These are phyloP conservation scores for Ceratobasidium theobromae DNA, from an alignment of 1,284 basidiomycete species.

Conservation along the genomic window DNA sequence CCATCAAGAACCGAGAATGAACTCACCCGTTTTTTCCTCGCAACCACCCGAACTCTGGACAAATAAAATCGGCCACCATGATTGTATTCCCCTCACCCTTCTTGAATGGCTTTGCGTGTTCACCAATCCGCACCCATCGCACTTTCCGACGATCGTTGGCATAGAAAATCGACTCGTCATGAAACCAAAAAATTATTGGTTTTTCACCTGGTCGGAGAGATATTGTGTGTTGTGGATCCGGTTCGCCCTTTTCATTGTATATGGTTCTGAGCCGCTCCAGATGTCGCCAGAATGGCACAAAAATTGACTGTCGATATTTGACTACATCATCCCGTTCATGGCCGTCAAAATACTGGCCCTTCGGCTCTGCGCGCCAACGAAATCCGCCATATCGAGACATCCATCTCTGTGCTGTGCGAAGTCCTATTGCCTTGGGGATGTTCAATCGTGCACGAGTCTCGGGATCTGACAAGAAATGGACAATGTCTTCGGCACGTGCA, in stretches of 20 bases:
- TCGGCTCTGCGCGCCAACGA: conserved; percentile 29
- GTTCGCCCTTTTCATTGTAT: neutral
- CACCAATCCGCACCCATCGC: conserved; percentile 41
- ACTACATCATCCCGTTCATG: conserved; percentile 45
- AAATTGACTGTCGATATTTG: conserved; percentile 39
- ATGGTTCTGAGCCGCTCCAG: neutral
- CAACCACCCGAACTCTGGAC: conserved; percentile 46
- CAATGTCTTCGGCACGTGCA: neutral
- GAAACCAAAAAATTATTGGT: conserved; percentile 38
- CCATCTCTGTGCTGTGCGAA: conserved; percentile 29
- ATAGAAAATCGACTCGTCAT: conserved; percentile 47
- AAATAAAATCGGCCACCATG: conserved; percentile 52
- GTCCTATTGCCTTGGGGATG: neutral
- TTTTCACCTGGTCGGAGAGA: neutral
- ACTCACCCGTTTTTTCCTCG: conserved; percentile 40
- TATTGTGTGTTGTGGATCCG: neutral
- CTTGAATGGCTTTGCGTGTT: conserved; percentile 41
- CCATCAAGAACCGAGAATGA: neutral
- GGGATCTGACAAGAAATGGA: conserved; percentile 5
- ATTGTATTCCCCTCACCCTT: conserved; percentile 47
- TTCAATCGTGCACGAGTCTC: neutral
- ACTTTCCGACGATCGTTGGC: conserved; percentile 43
- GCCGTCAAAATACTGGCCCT: conserved; percentile 45
- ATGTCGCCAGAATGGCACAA: conserved; percentile 36
- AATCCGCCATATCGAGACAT: neutral